Conservation (phyloP, 495 filamentous ascomycete genomes). For the Neurospora sp. region DNA sequence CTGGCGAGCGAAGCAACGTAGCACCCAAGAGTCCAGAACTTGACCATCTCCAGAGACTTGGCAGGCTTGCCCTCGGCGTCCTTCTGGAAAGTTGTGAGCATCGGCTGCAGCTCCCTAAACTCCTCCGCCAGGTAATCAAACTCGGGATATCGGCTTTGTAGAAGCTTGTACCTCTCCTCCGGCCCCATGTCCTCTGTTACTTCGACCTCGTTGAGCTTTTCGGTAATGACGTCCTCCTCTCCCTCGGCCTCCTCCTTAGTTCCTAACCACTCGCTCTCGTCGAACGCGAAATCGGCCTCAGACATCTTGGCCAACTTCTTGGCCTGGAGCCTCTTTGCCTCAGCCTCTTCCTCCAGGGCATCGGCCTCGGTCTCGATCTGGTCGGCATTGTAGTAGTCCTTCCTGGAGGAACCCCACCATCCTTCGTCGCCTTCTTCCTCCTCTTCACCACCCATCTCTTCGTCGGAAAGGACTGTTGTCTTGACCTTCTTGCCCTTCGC, state of each 20-base stretch:
- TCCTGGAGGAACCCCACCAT: conserved; percentile 79
- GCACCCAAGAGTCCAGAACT: conserved; percentile 64
- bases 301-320: conserved; percentile 79
- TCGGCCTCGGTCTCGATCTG: conserved; percentile 84
- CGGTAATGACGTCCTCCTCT: conserved; percentile 54
- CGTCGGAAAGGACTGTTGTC: conserved; percentile 22
- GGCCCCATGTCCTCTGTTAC: conserved; percentile 69
- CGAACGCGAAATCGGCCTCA: conserved; percentile 86
- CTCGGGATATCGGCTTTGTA: conserved; percentile 79
- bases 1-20: conserved; percentile 80
- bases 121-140: conserved; percentile 79
- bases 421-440: conserved; percentile 67
- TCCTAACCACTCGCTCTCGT: conserved; percentile 73
- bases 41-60: conserved; percentile 50
- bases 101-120: conserved; percentile 58
- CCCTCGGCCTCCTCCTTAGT: conserved; percentile 33
- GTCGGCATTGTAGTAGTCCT: conserved; percentile 88
- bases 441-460: conserved; percentile 35
- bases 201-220: conserved; percentile 71
- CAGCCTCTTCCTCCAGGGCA: conserved; percentile 83
- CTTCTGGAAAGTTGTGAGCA: conserved; percentile 46
- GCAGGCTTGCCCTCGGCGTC: conserved; percentile 45
- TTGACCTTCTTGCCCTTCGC: conserved; percentile 14
- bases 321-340: conserved; percentile 76
- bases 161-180: conserved; percentile 64